Conservation (phyloP, 176 grass and related monocot genomes). For the Lolium perenne region DNA sequence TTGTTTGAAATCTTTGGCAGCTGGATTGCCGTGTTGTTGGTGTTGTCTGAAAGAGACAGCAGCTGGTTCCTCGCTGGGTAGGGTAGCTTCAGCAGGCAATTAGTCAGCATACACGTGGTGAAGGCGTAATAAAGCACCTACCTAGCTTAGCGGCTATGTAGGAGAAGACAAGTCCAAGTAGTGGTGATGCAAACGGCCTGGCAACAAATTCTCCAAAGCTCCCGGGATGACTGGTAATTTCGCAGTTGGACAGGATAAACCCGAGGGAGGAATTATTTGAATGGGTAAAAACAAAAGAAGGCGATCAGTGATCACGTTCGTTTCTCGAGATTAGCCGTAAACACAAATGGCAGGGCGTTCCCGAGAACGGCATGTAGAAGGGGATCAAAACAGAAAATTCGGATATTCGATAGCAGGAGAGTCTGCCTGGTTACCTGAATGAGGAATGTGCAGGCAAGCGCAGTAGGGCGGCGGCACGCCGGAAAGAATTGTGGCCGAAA, state of each 20-base stretch:
- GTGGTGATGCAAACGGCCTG: not conserved
- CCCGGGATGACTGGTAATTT: not conserved
- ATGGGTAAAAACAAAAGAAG: no score
- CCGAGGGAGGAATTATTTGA: not conserved
- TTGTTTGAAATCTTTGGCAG: not conserved
- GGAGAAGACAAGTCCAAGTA: no score
- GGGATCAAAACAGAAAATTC: no score
- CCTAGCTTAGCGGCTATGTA: not conserved
- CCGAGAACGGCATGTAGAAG: no score
- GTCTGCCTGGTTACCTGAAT: no score
- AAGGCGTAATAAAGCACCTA: slow-evolving; percentile 22
- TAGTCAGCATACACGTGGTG: not conserved
- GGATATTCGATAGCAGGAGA: no score
- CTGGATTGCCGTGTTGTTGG: not conserved
- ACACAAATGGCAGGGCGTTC: no score
- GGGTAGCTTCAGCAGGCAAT: not conserved
- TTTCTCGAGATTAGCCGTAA: no score
- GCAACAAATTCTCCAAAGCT: not conserved
- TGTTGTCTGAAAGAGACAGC: not conserved
- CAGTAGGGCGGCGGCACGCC: no score
- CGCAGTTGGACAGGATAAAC: not conserved
- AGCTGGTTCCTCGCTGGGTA: not conserved
- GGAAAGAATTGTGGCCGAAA: no score
- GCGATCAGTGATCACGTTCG: not conserved
- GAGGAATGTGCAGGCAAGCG: no score